These are phyloP conservation scores for Crucihimalaya himalaica DNA, from an alignment of 345 rosid species.

Conservation along the genomic window DNA sequence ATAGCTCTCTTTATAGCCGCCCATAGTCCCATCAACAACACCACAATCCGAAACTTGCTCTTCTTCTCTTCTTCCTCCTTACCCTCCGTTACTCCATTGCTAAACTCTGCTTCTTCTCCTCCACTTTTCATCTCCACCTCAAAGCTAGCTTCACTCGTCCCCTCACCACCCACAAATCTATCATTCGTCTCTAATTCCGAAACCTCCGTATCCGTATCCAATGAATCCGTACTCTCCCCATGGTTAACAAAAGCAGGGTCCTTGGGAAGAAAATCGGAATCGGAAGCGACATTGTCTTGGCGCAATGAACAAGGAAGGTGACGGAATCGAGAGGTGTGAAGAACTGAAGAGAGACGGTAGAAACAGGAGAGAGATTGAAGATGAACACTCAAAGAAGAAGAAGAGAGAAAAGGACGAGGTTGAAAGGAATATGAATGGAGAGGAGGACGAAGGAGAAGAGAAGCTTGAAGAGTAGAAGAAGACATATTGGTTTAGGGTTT, in stretches of 20 bases:
- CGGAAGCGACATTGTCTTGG: conserved; percentile 53
- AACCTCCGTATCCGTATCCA: conserved; percentile 26
- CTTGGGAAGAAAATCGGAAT: conserved; percentile 40
- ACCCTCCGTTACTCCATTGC: conserved; percentile 24
- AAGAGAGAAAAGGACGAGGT: conserved; percentile 14
- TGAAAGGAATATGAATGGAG: conserved; percentile 26
- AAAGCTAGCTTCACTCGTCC: conserved; percentile 26
- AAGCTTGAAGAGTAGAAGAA: conserved; percentile 64
- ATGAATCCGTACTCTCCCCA: conserved; percentile 21
- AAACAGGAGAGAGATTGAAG: conserved; percentile 30
- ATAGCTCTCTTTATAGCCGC: conserved; percentile 48
- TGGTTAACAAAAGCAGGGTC: not conserved
- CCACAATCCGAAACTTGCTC: conserved; percentile 49
- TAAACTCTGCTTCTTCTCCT: conserved; percentile 19
- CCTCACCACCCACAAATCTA: conserved; percentile 20
- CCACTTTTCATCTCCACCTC: conserved; percentile 6
- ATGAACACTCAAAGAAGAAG: conserved; percentile 26
- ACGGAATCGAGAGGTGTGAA: conserved; percentile 26
- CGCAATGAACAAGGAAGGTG: conserved; percentile 57
- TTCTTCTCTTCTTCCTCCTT: conserved; percentile 33
- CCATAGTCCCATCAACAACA: conserved; percentile 69
- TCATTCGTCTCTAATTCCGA: conserved; percentile 9
- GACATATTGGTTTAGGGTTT: conserved; percentile 73
- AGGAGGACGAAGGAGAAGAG: conserved; percentile 59
- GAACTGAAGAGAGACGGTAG: conserved; percentile 31